Percentiles rank a stretch among this genome's conserved stretches.
Conservation (phyloP, 2,329 filamentous ascomycete species). For the Diaporthe velutina region DNA sequence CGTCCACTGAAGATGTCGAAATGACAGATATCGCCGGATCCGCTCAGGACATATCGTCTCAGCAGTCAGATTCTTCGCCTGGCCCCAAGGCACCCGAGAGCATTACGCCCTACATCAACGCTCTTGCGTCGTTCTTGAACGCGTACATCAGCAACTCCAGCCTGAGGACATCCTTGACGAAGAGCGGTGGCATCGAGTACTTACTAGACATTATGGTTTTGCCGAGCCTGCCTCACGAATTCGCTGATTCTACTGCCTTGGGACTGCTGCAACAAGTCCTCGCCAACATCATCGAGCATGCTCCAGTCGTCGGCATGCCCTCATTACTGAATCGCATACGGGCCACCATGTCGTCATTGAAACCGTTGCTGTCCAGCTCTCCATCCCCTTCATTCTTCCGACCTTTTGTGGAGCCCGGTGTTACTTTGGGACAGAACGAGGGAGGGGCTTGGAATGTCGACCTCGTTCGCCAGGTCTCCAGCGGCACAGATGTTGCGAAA, state of each 20-base stretch:
- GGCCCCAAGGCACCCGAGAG: conserved; percentile 29
- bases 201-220: conserved; percentile 87
- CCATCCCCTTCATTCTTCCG: conserved; percentile 77
- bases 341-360: conserved; percentile 74
- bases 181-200: conserved; percentile 83
- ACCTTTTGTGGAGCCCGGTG: conserved; percentile 68
- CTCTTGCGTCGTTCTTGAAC: conserved; percentile 80
- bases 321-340: conserved; percentile 83
- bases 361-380: conserved; percentile 71
- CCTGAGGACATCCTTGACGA: conserved; percentile 81
- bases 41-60: conserved; percentile 5
- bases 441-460: conserved; percentile 49
- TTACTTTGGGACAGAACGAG: conserved; percentile 48
- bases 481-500: conserved; percentile 84
- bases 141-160: conserved; percentile 81
- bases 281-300: conserved; percentile 82
- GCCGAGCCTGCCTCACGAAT: conserved; percentile 82
- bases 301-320: conserved; percentile 84
- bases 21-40: conserved; percentile 69
- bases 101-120: conserved; percentile 79
- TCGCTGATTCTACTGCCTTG: conserved; percentile 75
- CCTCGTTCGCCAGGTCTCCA: conserved; percentile 58
- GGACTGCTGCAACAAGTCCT: conserved; percentile 81
- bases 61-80: conserved; percentile 42
- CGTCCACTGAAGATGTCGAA: conserved; percentile 67